Evolutionary conservation across 2,329 filamentous ascomycete species (phyloP).

Genomic region (Hysterium pulicare): DNA sequence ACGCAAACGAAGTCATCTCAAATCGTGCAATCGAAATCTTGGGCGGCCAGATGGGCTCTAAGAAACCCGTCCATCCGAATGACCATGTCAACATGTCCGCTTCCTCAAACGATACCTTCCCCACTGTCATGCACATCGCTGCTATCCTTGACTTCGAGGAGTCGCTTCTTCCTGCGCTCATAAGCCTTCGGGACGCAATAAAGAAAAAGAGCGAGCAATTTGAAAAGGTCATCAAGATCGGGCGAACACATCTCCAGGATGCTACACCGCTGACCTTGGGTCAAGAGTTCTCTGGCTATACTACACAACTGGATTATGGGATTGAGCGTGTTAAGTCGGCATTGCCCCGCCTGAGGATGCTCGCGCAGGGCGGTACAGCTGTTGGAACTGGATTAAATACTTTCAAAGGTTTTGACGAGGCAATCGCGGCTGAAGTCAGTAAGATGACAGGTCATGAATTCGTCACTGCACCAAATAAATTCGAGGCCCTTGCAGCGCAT

Average conservation of each 20-base stretch:
- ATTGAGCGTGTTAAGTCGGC: constrained; percentile 81
- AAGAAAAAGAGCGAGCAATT: constrained; percentile 88
- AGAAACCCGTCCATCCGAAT: constrained; percentile 98
- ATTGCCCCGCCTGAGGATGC: constrained; percentile 77
- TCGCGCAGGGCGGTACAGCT: constrained; percentile 94
- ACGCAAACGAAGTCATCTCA: constrained; percentile 99
- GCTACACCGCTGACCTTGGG: constrained; percentile 92
- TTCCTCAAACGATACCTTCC: constrained; percentile 98
- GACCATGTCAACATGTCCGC: constrained; percentile 99
- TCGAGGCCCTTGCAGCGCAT: constrained; percentile 92
- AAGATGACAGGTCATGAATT: constrained; percentile 93
- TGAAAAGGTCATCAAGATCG: constrained; percentile 97
- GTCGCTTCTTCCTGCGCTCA: constrained; percentile 77
- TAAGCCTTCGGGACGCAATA: constrained; percentile 76
- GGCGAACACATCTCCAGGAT: constrained; percentile 94
- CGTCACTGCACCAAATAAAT: constrained; percentile 97
- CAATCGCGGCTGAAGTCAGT: constrained; percentile 82
- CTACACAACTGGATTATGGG: constrained; percentile 87
- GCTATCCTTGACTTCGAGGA: constrained; percentile 90
- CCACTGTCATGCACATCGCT: constrained; percentile 99
- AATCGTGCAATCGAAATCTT: constrained; percentile 98
- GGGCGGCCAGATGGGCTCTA: constrained; percentile 87
- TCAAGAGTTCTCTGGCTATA: constrained; percentile 97
- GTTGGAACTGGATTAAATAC: constrained; percentile 98
- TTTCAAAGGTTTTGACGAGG: constrained; percentile 92